Percentiles rank a stretch among this genome's conserved stretches.
Conservation (phyloP, 163 green algal species). For the Picocystis sp. region DNA sequence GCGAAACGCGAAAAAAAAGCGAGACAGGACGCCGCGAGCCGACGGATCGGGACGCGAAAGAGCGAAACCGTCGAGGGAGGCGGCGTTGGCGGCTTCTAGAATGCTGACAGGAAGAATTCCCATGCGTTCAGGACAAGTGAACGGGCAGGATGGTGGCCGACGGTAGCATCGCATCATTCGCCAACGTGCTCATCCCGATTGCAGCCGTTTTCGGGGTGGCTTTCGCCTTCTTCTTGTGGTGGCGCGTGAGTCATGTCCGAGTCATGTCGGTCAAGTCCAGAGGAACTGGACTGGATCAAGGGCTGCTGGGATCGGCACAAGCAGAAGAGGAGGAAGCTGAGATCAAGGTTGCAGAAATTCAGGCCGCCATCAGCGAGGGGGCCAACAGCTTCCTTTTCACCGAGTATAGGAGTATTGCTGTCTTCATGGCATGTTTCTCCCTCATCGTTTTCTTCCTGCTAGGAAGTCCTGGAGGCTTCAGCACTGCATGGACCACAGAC, state of each 20-base stretch:
- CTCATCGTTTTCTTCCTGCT: slow-evolving; percentile 9
- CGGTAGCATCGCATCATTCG: too few relatives aligned
- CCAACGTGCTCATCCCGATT: slow-evolving; percentile 29
- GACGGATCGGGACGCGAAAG: too few relatives aligned
- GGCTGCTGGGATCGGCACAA: background rate
- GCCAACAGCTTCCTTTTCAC: slow-evolving; percentile 79
- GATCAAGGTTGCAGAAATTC: slow-evolving; percentile 39
- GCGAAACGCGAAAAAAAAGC: too few relatives aligned
- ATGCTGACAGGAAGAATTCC: too few relatives aligned
- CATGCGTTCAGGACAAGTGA: too few relatives aligned
- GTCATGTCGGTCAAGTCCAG: background rate
- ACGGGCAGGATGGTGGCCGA: too few relatives aligned
- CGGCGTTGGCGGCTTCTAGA: too few relatives aligned
- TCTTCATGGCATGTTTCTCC: slow-evolving; percentile 7
- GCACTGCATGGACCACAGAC: slow-evolving; percentile 33
- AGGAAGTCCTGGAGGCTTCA: background rate
- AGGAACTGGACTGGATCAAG: background rate
- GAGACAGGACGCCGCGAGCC: too few relatives aligned
- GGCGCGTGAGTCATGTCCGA: slow-evolving; percentile 16
- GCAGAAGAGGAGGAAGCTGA: background rate
- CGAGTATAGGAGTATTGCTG: slow-evolving; percentile 84
- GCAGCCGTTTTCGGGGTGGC: slow-evolving; percentile 37
- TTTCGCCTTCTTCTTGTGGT: slow-evolving; percentile 62
- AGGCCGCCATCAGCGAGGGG: slow-evolving; percentile 74
- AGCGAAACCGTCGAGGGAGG: too few relatives aligned